Conservation (phyloP, 73 alveolate species). For the Tetrahymena malaccensis region DNA sequence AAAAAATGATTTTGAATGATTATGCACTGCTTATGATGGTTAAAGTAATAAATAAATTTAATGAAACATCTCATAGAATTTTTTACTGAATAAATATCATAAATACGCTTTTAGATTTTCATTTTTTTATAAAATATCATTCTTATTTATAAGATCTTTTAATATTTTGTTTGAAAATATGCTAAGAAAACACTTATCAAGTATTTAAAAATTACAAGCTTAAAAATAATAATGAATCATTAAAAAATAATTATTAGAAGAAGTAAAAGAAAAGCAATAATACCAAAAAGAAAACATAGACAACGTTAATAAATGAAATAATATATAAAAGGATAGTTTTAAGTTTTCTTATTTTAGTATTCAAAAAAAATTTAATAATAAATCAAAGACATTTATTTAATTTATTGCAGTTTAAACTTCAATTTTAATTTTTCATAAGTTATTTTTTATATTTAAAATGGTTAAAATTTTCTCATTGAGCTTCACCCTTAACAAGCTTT, state of each 20-base stretch:
- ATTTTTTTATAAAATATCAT: no score
- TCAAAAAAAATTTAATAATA: background rate
- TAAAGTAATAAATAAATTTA: no score
- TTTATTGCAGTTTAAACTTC: background rate
- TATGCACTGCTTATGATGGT: no score
- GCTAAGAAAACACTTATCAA: no score
- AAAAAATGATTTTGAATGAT: no score
- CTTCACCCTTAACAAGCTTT: slow-evolving; percentile 44
- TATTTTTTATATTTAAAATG: background rate
- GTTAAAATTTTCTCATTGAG: background rate
- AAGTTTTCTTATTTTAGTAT: background rate
- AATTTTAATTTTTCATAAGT: background rate
- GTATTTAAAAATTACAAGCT: no score
- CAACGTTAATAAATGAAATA: background rate
- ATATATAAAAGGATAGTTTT: background rate
- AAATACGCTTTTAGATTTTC: no score
- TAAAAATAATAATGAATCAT: background rate
- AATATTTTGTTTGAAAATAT: no score
- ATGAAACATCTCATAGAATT: no score
- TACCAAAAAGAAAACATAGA: background rate
- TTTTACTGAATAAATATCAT: no score
- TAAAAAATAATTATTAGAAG: background rate
- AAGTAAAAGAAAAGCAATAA: background rate
- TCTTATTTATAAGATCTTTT: no score
- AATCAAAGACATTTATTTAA: background rate